A percentile compares a stretch with the other conserved stretches of the same genome.
These are phyloP conservation scores for Lachancea kluyveri DNA, from an alignment of 805 yeast genomes.

Conservation along the genomic window DNA sequence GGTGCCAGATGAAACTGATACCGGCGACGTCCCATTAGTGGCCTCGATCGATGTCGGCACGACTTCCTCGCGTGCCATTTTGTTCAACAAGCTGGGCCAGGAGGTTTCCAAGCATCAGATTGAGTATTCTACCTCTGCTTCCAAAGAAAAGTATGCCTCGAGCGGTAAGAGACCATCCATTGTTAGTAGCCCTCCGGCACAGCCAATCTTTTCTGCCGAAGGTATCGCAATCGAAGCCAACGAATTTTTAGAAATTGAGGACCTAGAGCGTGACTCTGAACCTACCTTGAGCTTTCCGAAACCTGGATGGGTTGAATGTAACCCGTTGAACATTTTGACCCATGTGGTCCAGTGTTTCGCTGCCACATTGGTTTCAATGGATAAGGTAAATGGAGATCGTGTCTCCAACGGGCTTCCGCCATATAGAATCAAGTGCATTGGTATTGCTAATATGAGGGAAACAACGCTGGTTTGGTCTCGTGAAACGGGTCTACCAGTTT, in stretches of 20 bases:
- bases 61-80: conserved; percentile 82
- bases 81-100: conserved; percentile 64
- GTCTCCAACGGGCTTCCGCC: conserved; percentile 39
- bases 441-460: conserved; percentile 94
- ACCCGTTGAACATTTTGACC: conserved; percentile 68
- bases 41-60: conserved; percentile 89
- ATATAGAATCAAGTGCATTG: conserved; percentile 65
- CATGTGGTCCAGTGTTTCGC: conserved; percentile 77
- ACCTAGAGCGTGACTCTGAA: conserved; percentile 41
- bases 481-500: conserved; percentile 72
- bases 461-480: conserved; percentile 87
- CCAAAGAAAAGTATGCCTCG: conserved; percentile 41
- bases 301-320: conserved; percentile 93
- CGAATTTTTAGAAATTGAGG: conserved; percentile 58
- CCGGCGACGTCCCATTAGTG: conserved; percentile 33
- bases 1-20: background rate
- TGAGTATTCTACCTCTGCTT: conserved; percentile 74
- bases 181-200: conserved; percentile 19
- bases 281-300: conserved; percentile 74
- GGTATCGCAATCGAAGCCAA: conserved; percentile 63
- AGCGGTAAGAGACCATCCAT: conserved; percentile 39
- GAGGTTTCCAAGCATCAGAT: conserved; percentile 87
- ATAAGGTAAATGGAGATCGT: conserved; percentile 48
- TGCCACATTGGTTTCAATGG: conserved; percentile 51
- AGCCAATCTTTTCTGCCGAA: conserved; percentile 63